Evolutionary conservation across 2,329 filamentous ascomycete species (phyloP).

Genomic region (Aspergillus ruber): DNA sequence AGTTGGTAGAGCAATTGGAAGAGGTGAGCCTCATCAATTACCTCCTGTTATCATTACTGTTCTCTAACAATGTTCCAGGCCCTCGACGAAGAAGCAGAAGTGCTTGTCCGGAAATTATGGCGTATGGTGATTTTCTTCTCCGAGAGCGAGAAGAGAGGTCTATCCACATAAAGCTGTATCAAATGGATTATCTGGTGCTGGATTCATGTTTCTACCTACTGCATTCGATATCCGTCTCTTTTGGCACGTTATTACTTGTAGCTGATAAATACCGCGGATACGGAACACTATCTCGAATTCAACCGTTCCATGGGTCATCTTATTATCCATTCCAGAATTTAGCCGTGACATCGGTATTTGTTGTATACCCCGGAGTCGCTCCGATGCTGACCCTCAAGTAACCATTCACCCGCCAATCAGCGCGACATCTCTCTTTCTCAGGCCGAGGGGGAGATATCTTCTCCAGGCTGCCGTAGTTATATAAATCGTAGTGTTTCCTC

Average conservation of each 20-base stretch:
- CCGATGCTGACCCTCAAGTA: too few relatives aligned
- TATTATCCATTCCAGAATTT: too few relatives aligned
- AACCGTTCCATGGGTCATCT: background rate
- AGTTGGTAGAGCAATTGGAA: conserved; percentile 76
- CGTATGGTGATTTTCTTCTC: conserved; percentile 97
- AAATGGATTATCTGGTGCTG: background rate
- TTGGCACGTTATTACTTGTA: background rate
- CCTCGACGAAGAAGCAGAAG: conserved; percentile 89
- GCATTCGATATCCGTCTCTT: background rate
- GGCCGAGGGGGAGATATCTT: background rate
- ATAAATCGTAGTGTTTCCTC: background rate
- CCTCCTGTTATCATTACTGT: conserved; percentile 1
- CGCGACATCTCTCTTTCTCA: too few relatives aligned
- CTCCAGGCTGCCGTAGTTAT: background rate
- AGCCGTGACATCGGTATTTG: too few relatives aligned
- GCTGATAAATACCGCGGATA: background rate
- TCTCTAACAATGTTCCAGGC: conserved; percentile 51
- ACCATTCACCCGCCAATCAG: too few relatives aligned
- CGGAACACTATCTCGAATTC: background rate
- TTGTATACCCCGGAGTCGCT: too few relatives aligned
- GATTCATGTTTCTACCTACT: background rate
- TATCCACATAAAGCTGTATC: conserved; percentile 54
- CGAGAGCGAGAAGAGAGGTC: conserved; percentile 83
- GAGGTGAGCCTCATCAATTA: conserved; percentile 53
- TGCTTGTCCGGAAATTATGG: conserved; percentile 94